phyloP scores from a whole-genome alignment of 352 stramenopile species.

The Globisporangium heterothallicum region DNA sequence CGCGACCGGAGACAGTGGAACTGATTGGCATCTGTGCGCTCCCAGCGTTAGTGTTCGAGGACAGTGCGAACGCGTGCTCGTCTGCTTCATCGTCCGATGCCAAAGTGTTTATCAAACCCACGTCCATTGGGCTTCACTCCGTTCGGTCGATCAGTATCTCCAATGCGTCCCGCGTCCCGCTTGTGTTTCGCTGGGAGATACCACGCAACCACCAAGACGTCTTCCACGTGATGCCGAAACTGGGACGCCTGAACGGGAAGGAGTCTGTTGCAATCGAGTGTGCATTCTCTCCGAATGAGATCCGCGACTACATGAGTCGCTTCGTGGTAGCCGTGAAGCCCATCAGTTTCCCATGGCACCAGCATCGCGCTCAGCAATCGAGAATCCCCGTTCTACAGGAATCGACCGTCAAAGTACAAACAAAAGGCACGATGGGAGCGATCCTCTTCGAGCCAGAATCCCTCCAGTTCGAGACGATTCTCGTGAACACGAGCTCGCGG shows the following conservation, averaged over 20 bases:
- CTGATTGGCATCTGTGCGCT: slow-evolving; percentile 50
- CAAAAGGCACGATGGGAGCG: slow-evolving; percentile 64
- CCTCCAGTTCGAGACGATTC: slow-evolving; percentile 73
- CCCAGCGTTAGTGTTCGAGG: slow-evolving; percentile 44
- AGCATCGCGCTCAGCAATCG: slow-evolving; percentile 11
- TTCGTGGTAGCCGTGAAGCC: slow-evolving; percentile 63
- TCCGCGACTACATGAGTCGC: slow-evolving; percentile 67
- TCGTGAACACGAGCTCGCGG: slow-evolving; percentile 79
- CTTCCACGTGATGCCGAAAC: slow-evolving; percentile 60
- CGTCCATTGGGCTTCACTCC: slow-evolving; percentile 67
- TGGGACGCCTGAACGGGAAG: slow-evolving; percentile 79
- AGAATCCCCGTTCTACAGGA: slow-evolving; percentile 56
- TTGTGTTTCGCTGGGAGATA: slow-evolving; percentile 81
- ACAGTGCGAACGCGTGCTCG: slow-evolving; percentile 12
- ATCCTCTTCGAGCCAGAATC: slow-evolving; percentile 71
- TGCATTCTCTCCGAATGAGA: slow-evolving; percentile 74
- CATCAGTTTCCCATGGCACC: slow-evolving; percentile 49
- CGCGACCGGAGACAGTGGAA: slow-evolving; percentile 47
- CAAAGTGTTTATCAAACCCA: slow-evolving; percentile 82
- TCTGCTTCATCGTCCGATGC: slow-evolving; percentile 17
- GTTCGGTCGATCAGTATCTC: slow-evolving; percentile 42
- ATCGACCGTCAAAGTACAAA: slow-evolving; percentile 50
- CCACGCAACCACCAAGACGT: slow-evolving; percentile 48
- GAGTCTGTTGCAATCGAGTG: slow-evolving; percentile 59
- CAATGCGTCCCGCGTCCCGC: slow-evolving; percentile 82